A percentile compares a stretch with the other conserved stretches of the same genome.
These are phyloP conservation scores for Nitzschia inconspicua DNA, from an alignment of 108 stramenopile genomes.

Conservation along the genomic window DNA sequence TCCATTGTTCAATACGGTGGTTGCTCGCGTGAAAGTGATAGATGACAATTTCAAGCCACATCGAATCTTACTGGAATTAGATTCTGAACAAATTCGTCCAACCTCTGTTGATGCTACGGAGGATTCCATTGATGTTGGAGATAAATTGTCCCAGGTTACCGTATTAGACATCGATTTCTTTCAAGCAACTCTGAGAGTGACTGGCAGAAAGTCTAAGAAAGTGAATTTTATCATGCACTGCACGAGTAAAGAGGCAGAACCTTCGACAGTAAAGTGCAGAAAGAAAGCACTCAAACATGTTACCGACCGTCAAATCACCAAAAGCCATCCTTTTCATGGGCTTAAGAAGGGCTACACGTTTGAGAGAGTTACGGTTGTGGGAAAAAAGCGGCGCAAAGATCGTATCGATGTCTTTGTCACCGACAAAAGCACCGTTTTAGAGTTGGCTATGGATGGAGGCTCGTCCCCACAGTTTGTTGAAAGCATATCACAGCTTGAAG, in stretches of 20 bases:
- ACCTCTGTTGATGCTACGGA: constrained; percentile 5
- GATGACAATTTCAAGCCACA: constrained; percentile 61
- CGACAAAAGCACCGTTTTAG: neutral
- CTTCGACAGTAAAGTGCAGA: constrained; percentile 18
- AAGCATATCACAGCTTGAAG: constrained; percentile 41
- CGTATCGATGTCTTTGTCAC: constrained; percentile 13
- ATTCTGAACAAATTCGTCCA: no score
- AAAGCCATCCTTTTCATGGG: constrained; percentile 72
- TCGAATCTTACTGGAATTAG: constrained; percentile 57
- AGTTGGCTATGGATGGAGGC: constrained; percentile 4
- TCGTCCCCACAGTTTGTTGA: constrained; percentile 32
- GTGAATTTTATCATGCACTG: constrained; percentile 63
- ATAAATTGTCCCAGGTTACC: constrained; percentile 49
- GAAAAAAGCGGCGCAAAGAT: constrained; percentile 9
- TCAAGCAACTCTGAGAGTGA: constrained; percentile 42
- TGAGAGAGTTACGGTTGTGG: constrained; percentile 44
- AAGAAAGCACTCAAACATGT: constrained; percentile 34
- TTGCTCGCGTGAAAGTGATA: constrained; percentile 63
- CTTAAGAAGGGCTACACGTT: constrained; percentile 53
- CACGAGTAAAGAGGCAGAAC: constrained; percentile 52
- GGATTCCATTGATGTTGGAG: constrained; percentile 43
- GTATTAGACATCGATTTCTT: constrained; percentile 54
- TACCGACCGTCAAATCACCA: constrained; percentile 43
- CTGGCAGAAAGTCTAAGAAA: constrained; percentile 19
- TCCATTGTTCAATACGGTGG: constrained; percentile 51